phyloP scores from a whole-genome alignment of 1,284 basidiomycete genomes.

The Pseudomicrostroma phylloplanum region DNA sequence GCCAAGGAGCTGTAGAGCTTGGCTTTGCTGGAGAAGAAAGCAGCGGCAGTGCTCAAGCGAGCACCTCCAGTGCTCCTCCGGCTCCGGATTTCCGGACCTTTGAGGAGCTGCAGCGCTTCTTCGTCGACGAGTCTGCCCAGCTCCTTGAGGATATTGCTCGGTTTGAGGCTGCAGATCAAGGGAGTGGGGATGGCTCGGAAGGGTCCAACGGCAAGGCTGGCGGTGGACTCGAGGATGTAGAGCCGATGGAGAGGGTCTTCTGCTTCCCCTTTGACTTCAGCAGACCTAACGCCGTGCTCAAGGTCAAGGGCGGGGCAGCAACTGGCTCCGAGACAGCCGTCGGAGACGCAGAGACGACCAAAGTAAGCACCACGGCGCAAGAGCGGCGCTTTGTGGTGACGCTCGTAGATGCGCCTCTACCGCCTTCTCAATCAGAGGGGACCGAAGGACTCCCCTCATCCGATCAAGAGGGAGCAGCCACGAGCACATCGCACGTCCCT shows the following conservation, averaged over 20 bases:
- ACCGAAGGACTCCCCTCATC: background rate
- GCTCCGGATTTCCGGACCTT: too few relatives aligned
- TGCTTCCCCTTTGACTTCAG: conserved; percentile 5
- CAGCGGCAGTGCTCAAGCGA: background rate
- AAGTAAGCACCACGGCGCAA: background rate
- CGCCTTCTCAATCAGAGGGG: background rate
- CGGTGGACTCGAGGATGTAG: conserved; percentile 1
- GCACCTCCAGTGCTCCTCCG: too few relatives aligned
- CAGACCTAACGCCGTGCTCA: background rate
- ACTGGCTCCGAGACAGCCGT: background rate
- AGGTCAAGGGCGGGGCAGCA: background rate
- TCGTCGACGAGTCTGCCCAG: conserved; percentile 3
- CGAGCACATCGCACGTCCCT: background rate
- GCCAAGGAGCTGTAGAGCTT: too few relatives aligned
- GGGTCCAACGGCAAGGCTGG: background rate
- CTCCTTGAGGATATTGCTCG: background rate
- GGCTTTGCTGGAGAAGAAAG: too few relatives aligned
- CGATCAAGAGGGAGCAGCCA: background rate
- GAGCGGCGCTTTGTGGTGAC: background rate
- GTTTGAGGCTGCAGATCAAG: background rate
- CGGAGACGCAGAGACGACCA: background rate
- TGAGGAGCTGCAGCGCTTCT: background rate
- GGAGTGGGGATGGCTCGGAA: background rate
- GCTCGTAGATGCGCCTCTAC: conserved; percentile 2
- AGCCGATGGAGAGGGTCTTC: conserved; percentile 1